phyloP scores from a whole-genome alignment of 2,329 filamentous ascomycete species.

The Annulohypoxylon truncatum region DNA sequence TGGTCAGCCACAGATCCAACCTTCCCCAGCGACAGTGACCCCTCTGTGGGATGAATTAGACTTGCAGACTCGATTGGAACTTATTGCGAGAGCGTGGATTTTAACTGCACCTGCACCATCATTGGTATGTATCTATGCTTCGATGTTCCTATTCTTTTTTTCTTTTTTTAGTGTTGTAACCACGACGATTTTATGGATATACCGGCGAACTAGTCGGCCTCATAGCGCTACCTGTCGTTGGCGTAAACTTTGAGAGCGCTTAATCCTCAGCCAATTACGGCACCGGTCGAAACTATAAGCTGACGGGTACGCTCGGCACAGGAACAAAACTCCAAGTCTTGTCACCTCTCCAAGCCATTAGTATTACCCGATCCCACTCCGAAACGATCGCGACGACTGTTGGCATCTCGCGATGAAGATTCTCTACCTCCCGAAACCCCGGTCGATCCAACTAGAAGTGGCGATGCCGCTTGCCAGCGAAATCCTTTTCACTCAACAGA shows the following conservation, averaged over 20 bases:
- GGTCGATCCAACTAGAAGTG: slow-evolving; percentile 40
- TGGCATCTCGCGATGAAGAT: slow-evolving; percentile 37
- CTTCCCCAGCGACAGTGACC: slow-evolving; percentile 45
- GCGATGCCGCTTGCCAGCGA: slow-evolving; percentile 45
- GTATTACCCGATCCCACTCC: slow-evolving; percentile 50
- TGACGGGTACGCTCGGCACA: slow-evolving; percentile 39
- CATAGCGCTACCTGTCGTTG: neutral
- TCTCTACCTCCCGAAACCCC: slow-evolving; percentile 28
- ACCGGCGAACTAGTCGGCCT: neutral
- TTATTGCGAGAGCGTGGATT: slow-evolving; percentile 58
- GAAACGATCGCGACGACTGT: slow-evolving; percentile 51
- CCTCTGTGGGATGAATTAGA: slow-evolving; percentile 53
- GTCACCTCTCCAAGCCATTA: slow-evolving; percentile 43
- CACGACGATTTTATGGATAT: neutral
- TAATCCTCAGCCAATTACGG: neutral
- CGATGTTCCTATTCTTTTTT: neutral
- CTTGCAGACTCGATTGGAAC: slow-evolving; percentile 51
- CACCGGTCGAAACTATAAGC: slow-evolving; percentile 32
- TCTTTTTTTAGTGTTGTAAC: slow-evolving; percentile 8
- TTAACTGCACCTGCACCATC: slow-evolving; percentile 41
- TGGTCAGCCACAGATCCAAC: slow-evolving; percentile 53
- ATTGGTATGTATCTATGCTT: slow-evolving; percentile 48
- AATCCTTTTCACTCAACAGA: slow-evolving; percentile 42
- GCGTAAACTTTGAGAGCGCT: neutral
- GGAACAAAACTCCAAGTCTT: slow-evolving; percentile 28